Conservation (phyloP, 2,329 filamentous ascomycete genomes). For the Fusarium succisae region DNA sequence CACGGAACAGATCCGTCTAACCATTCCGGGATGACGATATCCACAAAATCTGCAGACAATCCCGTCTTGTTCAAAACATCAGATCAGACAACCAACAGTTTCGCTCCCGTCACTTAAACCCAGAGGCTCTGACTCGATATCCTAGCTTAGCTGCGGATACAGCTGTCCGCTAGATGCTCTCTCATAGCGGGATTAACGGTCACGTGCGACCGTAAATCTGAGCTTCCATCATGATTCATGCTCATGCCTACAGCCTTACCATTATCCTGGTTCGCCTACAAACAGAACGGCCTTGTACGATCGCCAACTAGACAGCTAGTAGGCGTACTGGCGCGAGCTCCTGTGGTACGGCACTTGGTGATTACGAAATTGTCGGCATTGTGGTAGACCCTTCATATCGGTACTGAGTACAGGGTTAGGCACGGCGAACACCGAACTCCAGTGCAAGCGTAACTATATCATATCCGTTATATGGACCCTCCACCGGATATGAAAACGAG, state of each 20-base stretch:
- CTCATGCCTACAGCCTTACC: conserved; percentile 24
- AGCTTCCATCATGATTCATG: neutral
- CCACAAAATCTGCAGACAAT: conserved; percentile 29
- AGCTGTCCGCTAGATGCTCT: neutral
- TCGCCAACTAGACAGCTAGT: conserved; percentile 7
- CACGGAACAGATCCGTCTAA: conserved; percentile 36
- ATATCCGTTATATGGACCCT: conserved; percentile 1
- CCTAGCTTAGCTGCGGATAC: neutral
- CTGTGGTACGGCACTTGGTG: conserved; percentile 27
- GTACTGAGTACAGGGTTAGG: conserved; percentile 6
- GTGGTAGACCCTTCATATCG: conserved; percentile 14
- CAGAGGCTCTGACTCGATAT: neutral
- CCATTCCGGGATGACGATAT: conserved; percentile 32
- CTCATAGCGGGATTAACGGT: neutral
- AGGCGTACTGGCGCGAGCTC: neutral
- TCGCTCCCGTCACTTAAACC: neutral
- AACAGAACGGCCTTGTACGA: conserved; percentile 3
- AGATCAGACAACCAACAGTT: conserved; percentile 7
- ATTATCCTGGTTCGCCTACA: neutral
- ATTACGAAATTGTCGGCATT: conserved; percentile 8
- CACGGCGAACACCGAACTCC: conserved; percentile 26
- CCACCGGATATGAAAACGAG: neutral
- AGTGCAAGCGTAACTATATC: conserved; percentile 6
- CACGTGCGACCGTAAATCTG: neutral
- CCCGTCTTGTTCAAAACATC: neutral